These are phyloP conservation scores for Dendrothele bispora DNA, from an alignment of 768 basidiomycete species.

Conservation along the genomic window DNA sequence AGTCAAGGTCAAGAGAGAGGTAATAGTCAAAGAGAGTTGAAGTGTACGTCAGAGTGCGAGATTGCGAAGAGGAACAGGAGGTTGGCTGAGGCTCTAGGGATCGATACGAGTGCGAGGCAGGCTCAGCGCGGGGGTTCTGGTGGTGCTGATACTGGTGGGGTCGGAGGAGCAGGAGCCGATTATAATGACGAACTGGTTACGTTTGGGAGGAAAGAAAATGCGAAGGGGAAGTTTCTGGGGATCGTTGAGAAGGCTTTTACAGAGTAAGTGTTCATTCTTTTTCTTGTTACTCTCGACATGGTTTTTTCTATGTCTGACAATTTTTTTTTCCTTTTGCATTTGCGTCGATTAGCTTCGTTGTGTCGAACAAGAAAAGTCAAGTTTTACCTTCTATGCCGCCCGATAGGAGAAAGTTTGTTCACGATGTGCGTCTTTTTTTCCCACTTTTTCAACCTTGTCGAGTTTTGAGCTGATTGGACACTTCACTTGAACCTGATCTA, in stretches of 20 bases:
- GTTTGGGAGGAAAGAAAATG: conserved; percentile 61
- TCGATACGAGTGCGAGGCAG: conserved; percentile 54
- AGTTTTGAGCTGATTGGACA: neutral
- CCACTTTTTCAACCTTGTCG: no score
- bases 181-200: conserved; percentile 65
- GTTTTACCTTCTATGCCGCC: conserved; percentile 81
- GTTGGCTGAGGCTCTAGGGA: conserved; percentile 90
- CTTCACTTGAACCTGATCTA: conserved; percentile 5
- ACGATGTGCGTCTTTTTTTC: conserved; percentile 49
- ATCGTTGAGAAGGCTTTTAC: conserved; percentile 81
- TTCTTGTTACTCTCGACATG: no score
- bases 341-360: conserved; percentile 58
- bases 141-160: conserved; percentile 26
- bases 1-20: conserved; percentile 33
- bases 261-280: conserved; percentile 54
- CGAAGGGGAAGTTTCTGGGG: conserved; percentile 63
- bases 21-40: conserved; percentile 42
- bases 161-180: no score
- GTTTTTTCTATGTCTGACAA: conserved; percentile 7
- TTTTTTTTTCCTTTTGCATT: conserved; percentile 2
- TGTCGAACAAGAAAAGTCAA: conserved; percentile 64
- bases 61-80: conserved; percentile 85
- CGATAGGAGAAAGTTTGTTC: conserved; percentile 81
- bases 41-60: conserved; percentile 83
- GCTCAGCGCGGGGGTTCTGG: neutral